Conservation (phyloP, 176 grass and related monocot genomes). For the Zizania latifolia region DNA sequence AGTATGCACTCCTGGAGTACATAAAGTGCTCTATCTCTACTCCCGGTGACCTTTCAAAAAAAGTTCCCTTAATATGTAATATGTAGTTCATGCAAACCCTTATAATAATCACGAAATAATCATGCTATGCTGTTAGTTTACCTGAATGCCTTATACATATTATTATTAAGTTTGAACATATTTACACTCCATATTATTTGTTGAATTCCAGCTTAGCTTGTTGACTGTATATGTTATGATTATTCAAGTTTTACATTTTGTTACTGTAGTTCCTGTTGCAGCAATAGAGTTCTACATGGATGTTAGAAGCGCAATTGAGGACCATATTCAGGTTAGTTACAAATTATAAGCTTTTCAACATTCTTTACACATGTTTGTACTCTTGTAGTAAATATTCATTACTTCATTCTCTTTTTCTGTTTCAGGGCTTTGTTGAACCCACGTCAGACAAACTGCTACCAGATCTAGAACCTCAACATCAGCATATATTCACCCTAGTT, state of each 20-base stretch:
- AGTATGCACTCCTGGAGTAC: background rate
- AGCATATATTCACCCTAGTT: conserved; percentile 79
- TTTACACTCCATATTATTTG: background rate
- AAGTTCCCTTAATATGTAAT: background rate
- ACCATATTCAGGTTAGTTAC: conserved; percentile 68
- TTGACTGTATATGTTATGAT: conserved; percentile 1
- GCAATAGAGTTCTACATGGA: conserved; percentile 67
- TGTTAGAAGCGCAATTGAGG: conserved; percentile 56
- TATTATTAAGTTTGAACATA: background rate
- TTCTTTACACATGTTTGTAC: conserved; percentile 14
- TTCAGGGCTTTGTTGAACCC: conserved; percentile 91
- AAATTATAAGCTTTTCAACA: background rate
- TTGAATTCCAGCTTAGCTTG: background rate
- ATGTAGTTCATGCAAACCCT: background rate
- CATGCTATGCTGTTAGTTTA: background rate
- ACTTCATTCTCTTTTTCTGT: background rate
- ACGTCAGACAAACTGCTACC: conserved; percentile 92
- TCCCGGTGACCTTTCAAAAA: too few relatives aligned
- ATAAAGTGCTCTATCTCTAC: too few relatives aligned
- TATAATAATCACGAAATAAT: background rate
- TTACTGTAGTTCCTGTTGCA: conserved; percentile 52
- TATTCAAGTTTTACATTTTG: conserved; percentile 16
- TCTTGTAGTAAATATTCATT: background rate
- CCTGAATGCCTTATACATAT: background rate
- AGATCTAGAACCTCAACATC: conserved; percentile 62